Evolutionary conservation across 2,329 filamentous ascomycete genomes (phyloP).

Genomic region (Arthroderma uncinatum): DNA sequence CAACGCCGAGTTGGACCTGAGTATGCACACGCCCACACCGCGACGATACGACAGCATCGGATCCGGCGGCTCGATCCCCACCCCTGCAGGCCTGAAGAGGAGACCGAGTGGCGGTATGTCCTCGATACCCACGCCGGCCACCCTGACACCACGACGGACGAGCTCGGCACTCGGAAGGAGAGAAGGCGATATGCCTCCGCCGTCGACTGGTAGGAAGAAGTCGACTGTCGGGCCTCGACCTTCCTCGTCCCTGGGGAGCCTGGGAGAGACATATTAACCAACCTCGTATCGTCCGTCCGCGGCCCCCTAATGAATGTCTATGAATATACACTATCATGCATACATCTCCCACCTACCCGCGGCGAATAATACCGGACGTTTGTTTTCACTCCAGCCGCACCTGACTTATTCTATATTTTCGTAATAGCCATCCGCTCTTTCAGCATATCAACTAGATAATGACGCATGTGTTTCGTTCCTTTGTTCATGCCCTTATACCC

Average conservation of each 20-base stretch:
- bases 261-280: constrained; percentile 13
- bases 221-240: background rate
- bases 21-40: constrained; percentile 34
- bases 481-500: constrained; percentile 1
- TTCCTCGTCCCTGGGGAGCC: constrained; percentile 1
- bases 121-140: constrained; percentile 26
- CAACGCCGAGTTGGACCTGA: constrained; percentile 34
- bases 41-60: constrained; percentile 29
- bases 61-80: constrained; percentile 39
- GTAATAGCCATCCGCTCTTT: background rate
- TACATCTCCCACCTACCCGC: background rate
- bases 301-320: background rate
- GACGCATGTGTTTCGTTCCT: constrained; percentile 3
- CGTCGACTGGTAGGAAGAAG: constrained; percentile 26
- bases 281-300: no score
- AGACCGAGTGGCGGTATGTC: constrained; percentile 39
- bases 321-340: background rate
- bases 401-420: background rate
- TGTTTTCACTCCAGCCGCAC: background rate
- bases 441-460: constrained; percentile 6
- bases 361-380: background rate
- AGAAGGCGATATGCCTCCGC: constrained; percentile 39
- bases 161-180: constrained; percentile 26
- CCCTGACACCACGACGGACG: constrained; percentile 22
- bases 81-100: constrained; percentile 39